Evolutionary conservation across 192 early-diverging fungal genomes (phyloP), one percentile per base, ranked within the genome.

Genomic region (Coemansia sp.): DNA sequence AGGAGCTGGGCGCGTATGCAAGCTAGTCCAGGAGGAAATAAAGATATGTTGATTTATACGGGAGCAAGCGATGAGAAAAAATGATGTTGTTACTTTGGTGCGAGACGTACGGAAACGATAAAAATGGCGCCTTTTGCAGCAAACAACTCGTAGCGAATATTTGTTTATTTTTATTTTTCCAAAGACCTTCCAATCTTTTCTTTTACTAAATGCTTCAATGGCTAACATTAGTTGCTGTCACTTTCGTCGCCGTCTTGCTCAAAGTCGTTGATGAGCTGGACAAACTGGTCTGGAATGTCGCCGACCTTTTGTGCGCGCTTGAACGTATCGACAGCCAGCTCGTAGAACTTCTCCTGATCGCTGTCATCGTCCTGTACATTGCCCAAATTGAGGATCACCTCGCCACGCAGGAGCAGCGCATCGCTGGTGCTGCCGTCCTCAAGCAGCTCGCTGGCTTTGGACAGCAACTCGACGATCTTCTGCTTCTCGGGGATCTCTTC

Each of bases 1-100:
- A 81, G 39, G 78, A 81, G 52, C 70, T 81, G 63, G 78, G 78
- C 20, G 78, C 78, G 0, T 81, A 75, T 70, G 78, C 78, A 39
- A 72, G 67, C 63, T 81, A 55, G 25, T 46, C 35, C n/a, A n/a
- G n/a, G n/a, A n/a, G n/a, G 35, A 37, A 37, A 4, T 2, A 37
- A 37, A 12, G 4, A 37, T 37, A 7, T 37, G 35, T 37, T 37
- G 35, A 12, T 12, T 37, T 37, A 12, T n/a, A 37, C 35, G 35
- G 35, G 12, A 12, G 35, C 7, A 12, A 37, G 35, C 7, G 35
- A 37, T 3, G 34, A 34, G 34, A 34, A 34, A 35, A 35, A 35
- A 35, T 4, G 34, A 4, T 35, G 40, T 6, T 13, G 7, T 5
- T 13, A n/a, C n/a, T n/a, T n/a, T n/a, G n/a, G n/a, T n/a, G 12